Evolutionary conservation across 106 monocot species (phyloP), one percentile per base, ranked within the genome.

Genomic region (Agapanthus africanus): DNA sequence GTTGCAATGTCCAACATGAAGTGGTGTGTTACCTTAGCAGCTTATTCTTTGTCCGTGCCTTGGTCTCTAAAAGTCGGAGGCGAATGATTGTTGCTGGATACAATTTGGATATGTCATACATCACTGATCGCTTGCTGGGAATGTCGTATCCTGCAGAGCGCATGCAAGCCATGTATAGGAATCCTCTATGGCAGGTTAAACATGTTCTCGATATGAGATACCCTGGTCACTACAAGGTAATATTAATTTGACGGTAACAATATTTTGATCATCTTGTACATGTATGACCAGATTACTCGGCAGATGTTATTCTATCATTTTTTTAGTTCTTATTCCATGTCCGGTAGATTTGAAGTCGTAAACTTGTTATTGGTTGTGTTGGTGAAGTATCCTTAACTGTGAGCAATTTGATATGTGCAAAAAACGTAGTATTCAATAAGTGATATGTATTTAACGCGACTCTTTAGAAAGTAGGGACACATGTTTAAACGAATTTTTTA

Each of bases 131-230:
- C 32, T 46, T 85, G 35, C 47, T 85, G 68, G 85, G 81, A 32
- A 85, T 85, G 85, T 85, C 85, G 50, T 85, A 70, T 61, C 85
- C 85, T 33, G 77, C 77, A 37, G 81, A 85, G 37, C 70, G 37
- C 21, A 77, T 85, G 67, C 71, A 78, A 46, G 81, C 85, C 19
- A 71, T 85, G 70, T 85, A 85, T 33, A 70, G 85, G 16, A 85
- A 85, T 76, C 85, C 85, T 60, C 67, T 85, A 8, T 85, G 85
- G 85, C 85, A 85, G 71, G 85, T 85, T 33, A 81, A 78, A 62
- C 8, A 37, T 54, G 85, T 85, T 35, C 19, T 85, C 37, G 81
- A 85, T 14, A 72, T 69, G 78, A 85, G 68, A 65, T 81, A 85
- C 78, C 69, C 72, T 14, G 81, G 68, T 44, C 70, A 63, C 39